Conservation (phyloP, 2,329 filamentous ascomycete genomes). For the Aspergillus chevalieri region DNA sequence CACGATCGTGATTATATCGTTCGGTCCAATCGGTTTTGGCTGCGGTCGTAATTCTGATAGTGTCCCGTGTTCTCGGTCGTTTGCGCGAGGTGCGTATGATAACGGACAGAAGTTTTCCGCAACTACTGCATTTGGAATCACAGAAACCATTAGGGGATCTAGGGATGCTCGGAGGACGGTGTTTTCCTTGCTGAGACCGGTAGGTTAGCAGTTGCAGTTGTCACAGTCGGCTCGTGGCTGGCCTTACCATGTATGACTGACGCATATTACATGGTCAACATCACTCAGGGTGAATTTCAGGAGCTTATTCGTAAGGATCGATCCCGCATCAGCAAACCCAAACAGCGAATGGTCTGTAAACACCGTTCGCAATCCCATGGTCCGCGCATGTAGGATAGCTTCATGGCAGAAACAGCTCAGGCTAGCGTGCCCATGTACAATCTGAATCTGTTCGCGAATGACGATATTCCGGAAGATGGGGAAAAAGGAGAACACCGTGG, state of each 20-base stretch:
- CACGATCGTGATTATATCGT: constrained; percentile 89
- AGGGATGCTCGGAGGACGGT: constrained; percentile 90
- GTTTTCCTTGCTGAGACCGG: constrained; percentile 74
- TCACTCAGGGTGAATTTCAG: constrained; percentile 94
- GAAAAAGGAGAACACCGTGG: constrained; percentile 97
- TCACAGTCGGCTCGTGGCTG: neutral
- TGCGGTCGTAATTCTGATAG: constrained; percentile 42
- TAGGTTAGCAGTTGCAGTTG: constrained; percentile 8
- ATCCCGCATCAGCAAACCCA: constrained; percentile 92
- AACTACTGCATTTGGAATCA: constrained; percentile 95
- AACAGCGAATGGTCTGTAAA: constrained; percentile 98
- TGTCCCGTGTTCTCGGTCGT: constrained; percentile 17
- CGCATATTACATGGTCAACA: constrained; percentile 96
- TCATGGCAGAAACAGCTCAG: constrained; percentile 91
- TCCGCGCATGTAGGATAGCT: constrained; percentile 86
- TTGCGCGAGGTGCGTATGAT: constrained; percentile 42
- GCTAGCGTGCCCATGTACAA: constrained; percentile 95
- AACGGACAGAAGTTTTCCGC: constrained; percentile 88
- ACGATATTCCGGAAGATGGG: constrained; percentile 96
- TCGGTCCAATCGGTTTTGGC: constrained; percentile 65
- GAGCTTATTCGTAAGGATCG: constrained; percentile 93
- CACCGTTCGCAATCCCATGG: constrained; percentile 91
- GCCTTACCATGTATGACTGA: constrained; percentile 88
- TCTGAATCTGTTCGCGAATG: constrained; percentile 88
- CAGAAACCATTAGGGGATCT: constrained; percentile 93